These are phyloP conservation scores for Trametes pubescens DNA, from an alignment of 1,284 basidiomycete genomes.

Conservation along the genomic window DNA sequence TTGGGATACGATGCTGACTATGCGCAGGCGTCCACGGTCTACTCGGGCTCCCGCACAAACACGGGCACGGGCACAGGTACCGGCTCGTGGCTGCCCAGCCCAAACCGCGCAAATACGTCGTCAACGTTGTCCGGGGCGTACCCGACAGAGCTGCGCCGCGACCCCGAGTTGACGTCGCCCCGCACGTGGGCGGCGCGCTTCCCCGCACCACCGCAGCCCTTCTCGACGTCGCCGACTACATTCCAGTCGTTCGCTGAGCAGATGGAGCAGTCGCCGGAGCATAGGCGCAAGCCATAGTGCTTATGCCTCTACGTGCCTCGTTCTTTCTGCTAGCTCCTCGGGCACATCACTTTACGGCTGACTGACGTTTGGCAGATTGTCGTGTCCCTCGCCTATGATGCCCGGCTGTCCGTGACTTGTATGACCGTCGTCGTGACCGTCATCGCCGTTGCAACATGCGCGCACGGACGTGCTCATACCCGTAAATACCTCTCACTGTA, in stretches of 20 bases:
- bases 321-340: background rate
- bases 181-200: constrained; percentile 25
- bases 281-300: background rate
- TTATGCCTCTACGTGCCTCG: background rate
- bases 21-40: constrained; percentile 11
- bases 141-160: constrained; percentile 27
- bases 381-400: background rate
- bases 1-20: background rate
- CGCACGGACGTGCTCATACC: background rate
- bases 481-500: background rate
- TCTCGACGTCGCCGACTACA: constrained; percentile 6
- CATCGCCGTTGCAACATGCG: background rate
- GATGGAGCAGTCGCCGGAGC: constrained; percentile 2
- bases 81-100: constrained; percentile 19
- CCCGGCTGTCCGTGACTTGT: background rate
- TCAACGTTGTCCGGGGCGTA: constrained; percentile 31
- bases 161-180: constrained; percentile 21
- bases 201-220: constrained; percentile 15
- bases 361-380: background rate
- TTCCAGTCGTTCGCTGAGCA: constrained; percentile 9
- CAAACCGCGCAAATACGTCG: constrained; percentile 29
- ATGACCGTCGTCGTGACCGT: background rate
- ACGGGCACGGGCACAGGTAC: constrained; percentile 2
- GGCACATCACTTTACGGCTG: background rate
- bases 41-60: constrained; percentile 8